Evolutionary conservation across 2,329 filamentous ascomycete genomes (phyloP).

Genomic region (Shiraia sp.): DNA sequence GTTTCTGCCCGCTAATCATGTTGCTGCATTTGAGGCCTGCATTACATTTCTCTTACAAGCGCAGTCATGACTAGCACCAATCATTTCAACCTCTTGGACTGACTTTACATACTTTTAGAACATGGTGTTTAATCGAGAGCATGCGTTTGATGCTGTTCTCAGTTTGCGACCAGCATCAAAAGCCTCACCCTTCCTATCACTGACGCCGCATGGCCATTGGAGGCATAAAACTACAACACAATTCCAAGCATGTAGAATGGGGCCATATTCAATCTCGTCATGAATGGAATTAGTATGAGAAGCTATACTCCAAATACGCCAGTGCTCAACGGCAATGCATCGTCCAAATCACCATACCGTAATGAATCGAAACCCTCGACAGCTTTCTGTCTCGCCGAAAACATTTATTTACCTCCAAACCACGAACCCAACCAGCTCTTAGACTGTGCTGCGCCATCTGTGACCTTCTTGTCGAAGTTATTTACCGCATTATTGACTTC

Average conservation of each 20-base stretch:
- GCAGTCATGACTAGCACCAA: too few relatives aligned
- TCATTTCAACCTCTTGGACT: too few relatives aligned
- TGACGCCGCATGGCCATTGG: too few relatives aligned
- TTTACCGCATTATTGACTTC: slow-evolving; percentile 64
- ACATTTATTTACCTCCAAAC: slow-evolving; percentile 66
- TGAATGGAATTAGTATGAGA: slow-evolving; percentile 22
- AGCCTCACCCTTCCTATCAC: too few relatives aligned
- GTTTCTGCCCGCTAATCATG: slow-evolving; percentile 30
- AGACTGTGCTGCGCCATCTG: slow-evolving; percentile 76
- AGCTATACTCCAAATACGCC: slow-evolving; percentile 23
- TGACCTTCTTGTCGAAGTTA: slow-evolving; percentile 80
- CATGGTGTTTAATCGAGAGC: too few relatives aligned
- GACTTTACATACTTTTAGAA: too few relatives aligned
- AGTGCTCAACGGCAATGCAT: slow-evolving; percentile 30
- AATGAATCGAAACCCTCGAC: neutral
- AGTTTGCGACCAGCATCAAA: too few relatives aligned
- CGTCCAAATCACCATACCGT: slow-evolving; percentile 3
- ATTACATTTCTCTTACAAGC: too few relatives aligned
- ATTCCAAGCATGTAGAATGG: too few relatives aligned
- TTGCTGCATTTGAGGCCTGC: slow-evolving; percentile 9
- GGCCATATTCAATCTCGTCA: slow-evolving; percentile 7
- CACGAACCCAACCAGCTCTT: slow-evolving; percentile 83
- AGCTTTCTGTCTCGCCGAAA: too few relatives aligned
- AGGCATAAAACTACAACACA: too few relatives aligned
- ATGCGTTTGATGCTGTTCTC: too few relatives aligned